Base-by-base conservation (phyloP, 2,329 filamentous ascomycete species). In the Polytolypa hystricis region DNA sequence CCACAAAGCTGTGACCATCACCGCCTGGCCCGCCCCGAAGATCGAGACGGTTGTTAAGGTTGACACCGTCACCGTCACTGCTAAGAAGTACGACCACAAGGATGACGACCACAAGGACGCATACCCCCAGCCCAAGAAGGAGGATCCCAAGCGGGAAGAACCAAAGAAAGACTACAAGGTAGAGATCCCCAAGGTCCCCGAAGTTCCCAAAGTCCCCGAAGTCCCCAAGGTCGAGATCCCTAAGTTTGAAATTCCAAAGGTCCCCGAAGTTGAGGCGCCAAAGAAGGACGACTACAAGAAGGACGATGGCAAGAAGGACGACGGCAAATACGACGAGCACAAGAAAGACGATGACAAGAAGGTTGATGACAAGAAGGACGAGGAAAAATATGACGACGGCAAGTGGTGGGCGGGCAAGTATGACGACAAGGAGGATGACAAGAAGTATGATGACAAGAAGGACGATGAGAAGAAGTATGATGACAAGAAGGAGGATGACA, bases 321-420 rank as follows among this genome's bases (percentile, higher is more conserved):
- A 33, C 2, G 11, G 17, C 11, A 33, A 33, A 16, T 17, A 32
- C 17, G 18, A 20, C 19, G 18, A 33, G 3, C 8, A 10, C 15
- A 33, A 33, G 18, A 21, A 33, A 14, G 4, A 33, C n/a, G 31
- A 33, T 20, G 29, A 32, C 20, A 17, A 38, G 7, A 32, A 32
- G 30, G 5, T 17, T 3, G 21, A 14, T 4, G 18, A 14, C 12
- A 38, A 38, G 6, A 32, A 32, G 15, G 15, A 38, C 18, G 30
- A 38, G 16, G 19, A n/a, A 17, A 26, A 37, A 4, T 17, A 32
- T 12, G 30, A 32, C 10, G 30, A 32, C 1, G 28, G 17, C 18
- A 23, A 37, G 10, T 27, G 28, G 15, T 32, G 33, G 12, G 7
- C 15, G 11, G n/a, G n/a, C n/a, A n/a, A 37, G 28, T n/a, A 30